Conservation (phyloP, 441 rosid species). For the Sinapis alba region DNA sequence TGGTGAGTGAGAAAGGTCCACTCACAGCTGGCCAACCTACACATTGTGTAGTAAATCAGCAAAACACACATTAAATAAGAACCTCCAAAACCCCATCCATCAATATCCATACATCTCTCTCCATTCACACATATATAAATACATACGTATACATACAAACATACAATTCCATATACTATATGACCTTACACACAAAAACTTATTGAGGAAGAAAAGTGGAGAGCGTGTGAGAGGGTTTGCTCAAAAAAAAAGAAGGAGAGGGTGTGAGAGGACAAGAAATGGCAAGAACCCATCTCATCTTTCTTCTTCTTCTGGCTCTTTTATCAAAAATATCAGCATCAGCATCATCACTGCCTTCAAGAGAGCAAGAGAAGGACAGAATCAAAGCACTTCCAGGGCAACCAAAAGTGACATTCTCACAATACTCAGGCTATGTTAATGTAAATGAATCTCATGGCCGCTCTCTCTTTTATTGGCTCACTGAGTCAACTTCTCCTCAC, state of each 20-base stretch:
- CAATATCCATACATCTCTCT: constrained; percentile 25
- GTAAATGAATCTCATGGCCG: constrained; percentile 68
- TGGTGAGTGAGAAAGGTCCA: constrained; percentile 43
- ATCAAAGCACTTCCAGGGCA: constrained; percentile 84
- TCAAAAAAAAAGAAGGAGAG: too few species aligned
- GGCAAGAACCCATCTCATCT: constrained; percentile 35
- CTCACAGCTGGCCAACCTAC: constrained; percentile 46
- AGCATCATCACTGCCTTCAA: constrained; percentile 27
- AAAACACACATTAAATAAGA: constrained; percentile 37
- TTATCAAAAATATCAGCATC: constrained; percentile 17
- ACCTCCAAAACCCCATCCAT: constrained; percentile 44
- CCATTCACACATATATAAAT: constrained; percentile 15
- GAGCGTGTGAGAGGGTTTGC: too few species aligned
- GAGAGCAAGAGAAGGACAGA: constrained; percentile 66
- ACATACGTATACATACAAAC: background rate
- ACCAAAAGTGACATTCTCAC: constrained; percentile 69
- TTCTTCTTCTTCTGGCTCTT: constrained; percentile 21
- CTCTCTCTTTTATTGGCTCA: constrained; percentile 85
- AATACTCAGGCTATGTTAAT: constrained; percentile 78
- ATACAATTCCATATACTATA: constrained; percentile 10
- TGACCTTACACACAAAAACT: background rate
- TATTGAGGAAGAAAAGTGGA: constrained; percentile 16
- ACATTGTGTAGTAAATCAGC: constrained; percentile 42
- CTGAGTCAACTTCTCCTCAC: constrained; percentile 64
- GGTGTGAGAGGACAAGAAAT: constrained; percentile 30